Evolutionary conservation across 352 stramenopile genomes (phyloP), one percentile per base, ranked within the genome.

Genomic region (Pythium phragmiticola): DNA sequence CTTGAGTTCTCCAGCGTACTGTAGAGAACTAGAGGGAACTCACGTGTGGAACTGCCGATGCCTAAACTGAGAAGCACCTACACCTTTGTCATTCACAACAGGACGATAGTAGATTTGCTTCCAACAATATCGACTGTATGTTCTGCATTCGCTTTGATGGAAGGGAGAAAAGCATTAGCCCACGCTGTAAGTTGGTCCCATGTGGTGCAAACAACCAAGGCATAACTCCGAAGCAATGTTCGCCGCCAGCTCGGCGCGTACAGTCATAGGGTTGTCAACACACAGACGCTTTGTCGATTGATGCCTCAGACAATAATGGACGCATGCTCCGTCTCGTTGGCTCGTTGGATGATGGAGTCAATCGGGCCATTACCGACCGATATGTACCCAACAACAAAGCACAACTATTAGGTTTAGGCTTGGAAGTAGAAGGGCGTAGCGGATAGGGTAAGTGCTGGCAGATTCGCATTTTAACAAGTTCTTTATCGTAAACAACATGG

Each of bases 391-490:
- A 37, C 33, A 37, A 60, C 53, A 60, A 36, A 13, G n/a, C 28
- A 16, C 21, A 39, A 41, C 21, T 50, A 21, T 60, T 48, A 60
- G 53, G 53, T 23, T 2, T 60, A 60, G 53, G 53, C 16, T 13
- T 21, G 2, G 11, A 17, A 21, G 23, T 60, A 14, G 53, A 50
- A 7, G 39, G 21, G 53, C 36, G 4, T 7, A 48, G 41, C 11
- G 53, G 53, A 23, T 60, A 60, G 53, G 53, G 53, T 50, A 60
- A 50, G 5, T 60, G 23, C 48, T 60, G 53, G 53, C 53, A 2
- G 53, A 51, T 41, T 13, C 14, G 37, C 37, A 49, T 21, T 49
- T 50, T 43, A 30, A 56, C 48, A 28, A 30, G 21, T 23, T 49
- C 16, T 46, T 13, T 19, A 13, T 49, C 0, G 17, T 30, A 28